These are phyloP conservation scores for Pythium phragmitis DNA, from an alignment of 352 stramenopile genomes.

Conservation along the genomic window DNA sequence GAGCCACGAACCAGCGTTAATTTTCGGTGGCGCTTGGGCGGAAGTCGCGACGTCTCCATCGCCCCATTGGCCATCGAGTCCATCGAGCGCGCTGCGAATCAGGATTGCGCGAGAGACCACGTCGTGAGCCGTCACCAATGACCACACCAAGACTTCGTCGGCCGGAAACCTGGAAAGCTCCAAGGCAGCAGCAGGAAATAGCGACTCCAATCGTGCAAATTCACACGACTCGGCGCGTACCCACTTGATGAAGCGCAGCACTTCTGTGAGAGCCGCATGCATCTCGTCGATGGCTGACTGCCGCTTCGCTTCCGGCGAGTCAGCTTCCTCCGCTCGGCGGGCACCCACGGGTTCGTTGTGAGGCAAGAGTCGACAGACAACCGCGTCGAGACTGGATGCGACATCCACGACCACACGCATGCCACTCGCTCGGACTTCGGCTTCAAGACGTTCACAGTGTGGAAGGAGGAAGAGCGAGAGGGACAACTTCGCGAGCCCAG, in stretches of 20 bases:
- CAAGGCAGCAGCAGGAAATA: constrained; percentile 1
- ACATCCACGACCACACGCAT: constrained; percentile 29
- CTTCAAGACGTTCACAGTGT: constrained; percentile 1
- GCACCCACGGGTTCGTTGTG: background rate
- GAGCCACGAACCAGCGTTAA: constrained; percentile 14
- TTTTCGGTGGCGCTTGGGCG: background rate
- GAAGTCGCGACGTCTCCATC: background rate
- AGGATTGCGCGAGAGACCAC: constrained; percentile 11
- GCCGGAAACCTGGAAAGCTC: constrained; percentile 8
- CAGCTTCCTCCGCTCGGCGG: background rate
- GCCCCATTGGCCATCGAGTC: background rate
- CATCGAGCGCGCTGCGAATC: constrained; percentile 14
- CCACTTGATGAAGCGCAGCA: constrained; percentile 13
- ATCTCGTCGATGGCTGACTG: background rate
- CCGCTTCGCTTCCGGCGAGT: background rate
- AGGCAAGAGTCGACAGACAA: constrained; percentile 3
- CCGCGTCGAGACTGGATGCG: constrained; percentile 1
- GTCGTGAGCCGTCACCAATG: constrained; percentile 15
- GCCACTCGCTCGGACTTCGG: background rate
- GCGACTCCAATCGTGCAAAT: background rate
- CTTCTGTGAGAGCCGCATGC: background rate
- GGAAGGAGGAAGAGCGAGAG: constrained; percentile 23
- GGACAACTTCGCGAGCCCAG: constrained; percentile 24
- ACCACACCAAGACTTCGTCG: constrained; percentile 6
- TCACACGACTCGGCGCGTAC: constrained; percentile 2